Percentiles rank a stretch among this genome's conserved stretches.
Conservation (phyloP, 2,329 filamentous ascomycete species). For the Beauveria asiatica region DNA sequence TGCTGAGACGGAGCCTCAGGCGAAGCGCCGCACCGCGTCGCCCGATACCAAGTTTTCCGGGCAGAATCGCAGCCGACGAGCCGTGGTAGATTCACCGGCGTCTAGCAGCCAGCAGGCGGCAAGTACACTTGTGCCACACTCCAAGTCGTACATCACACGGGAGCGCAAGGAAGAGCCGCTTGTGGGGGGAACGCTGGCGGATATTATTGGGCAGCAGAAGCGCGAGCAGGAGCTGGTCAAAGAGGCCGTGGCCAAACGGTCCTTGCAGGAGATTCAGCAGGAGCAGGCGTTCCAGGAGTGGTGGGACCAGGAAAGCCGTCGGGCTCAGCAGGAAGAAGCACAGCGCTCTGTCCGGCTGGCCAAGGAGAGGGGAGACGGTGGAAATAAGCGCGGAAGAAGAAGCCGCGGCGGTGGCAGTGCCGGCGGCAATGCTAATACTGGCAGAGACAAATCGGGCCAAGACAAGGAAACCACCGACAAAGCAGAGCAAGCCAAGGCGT, state of each 20-base stretch:
- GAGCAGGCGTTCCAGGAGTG: constrained; percentile 96
- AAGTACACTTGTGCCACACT: constrained; percentile 47
- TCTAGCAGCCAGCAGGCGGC: constrained; percentile 22
- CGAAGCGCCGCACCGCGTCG: constrained; percentile 44
- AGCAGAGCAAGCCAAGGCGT: neutral
- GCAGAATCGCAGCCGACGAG: constrained; percentile 36
- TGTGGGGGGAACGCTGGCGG: constrained; percentile 67
- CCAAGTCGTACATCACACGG: constrained; percentile 49
- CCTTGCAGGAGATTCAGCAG: constrained; percentile 87
- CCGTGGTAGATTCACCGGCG: constrained; percentile 18
- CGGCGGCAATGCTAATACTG: neutral
- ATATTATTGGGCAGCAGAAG: constrained; percentile 83
- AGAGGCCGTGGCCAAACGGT: constrained; percentile 80
- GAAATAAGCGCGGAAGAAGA: constrained; percentile 21
- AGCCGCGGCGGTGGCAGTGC: constrained; percentile 19
- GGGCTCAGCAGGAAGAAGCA: constrained; percentile 57
- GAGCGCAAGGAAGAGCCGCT: constrained; percentile 54
- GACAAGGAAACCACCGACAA: constrained; percentile 1
- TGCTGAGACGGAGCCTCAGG: constrained; percentile 30
- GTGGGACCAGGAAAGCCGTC: constrained; percentile 81
- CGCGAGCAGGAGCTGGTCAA: constrained; percentile 74
- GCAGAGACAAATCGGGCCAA: neutral
- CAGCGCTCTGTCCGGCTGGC: constrained; percentile 33
- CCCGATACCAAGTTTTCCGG: constrained; percentile 56
- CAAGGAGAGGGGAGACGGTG: constrained; percentile 27